A percentile compares a stretch with the other conserved stretches of the same genome.
phyloP scores from a whole-genome alignment of 106 monocot genomes.

The Apostasia ramifera region DNA sequence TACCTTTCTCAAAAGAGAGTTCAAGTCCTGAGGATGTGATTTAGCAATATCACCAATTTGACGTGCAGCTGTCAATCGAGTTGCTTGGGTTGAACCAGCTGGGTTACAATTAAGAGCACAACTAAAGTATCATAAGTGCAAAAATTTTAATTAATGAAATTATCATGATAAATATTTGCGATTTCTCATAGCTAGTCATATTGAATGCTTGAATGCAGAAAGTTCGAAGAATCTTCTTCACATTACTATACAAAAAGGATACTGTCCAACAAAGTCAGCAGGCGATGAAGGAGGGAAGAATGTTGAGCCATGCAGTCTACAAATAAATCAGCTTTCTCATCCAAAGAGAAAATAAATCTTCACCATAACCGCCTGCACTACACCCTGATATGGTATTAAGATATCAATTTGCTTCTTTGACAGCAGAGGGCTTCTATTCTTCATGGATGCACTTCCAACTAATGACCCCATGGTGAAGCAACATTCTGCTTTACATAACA shows the following conservation, averaged over 20 bases:
- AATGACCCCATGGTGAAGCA: background rate
- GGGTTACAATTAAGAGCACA: conserved; percentile 22
- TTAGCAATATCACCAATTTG: conserved; percentile 98
- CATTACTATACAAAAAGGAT: conserved; percentile 36
- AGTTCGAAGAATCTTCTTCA: too few species aligned
- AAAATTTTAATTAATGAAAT: too few species aligned
- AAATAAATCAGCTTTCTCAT: conserved; percentile 33
- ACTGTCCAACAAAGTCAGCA: conserved; percentile 95
- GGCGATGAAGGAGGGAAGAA: conserved; percentile 90
- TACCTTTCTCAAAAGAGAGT: conserved; percentile 80
- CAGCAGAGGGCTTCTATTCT: background rate
- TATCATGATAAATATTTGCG: conserved; percentile 8
- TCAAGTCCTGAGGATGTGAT: conserved; percentile 80
- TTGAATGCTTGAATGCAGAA: background rate
- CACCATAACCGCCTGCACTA: conserved; percentile 4
- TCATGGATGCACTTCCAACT: conserved; percentile 6
- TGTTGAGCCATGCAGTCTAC: conserved; percentile 73
- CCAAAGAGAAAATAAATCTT: conserved; percentile 22
- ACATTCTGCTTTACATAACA: background rate
- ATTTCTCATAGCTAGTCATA: background rate
- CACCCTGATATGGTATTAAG: background rate
- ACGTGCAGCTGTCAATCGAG: conserved; percentile 80
- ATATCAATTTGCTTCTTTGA: background rate
- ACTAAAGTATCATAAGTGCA: too few species aligned
- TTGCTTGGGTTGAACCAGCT: conserved; percentile 98